These are phyloP conservation scores for Erysimum cheiri DNA, from an alignment of 441 rosid genomes.

Conservation along the genomic window DNA sequence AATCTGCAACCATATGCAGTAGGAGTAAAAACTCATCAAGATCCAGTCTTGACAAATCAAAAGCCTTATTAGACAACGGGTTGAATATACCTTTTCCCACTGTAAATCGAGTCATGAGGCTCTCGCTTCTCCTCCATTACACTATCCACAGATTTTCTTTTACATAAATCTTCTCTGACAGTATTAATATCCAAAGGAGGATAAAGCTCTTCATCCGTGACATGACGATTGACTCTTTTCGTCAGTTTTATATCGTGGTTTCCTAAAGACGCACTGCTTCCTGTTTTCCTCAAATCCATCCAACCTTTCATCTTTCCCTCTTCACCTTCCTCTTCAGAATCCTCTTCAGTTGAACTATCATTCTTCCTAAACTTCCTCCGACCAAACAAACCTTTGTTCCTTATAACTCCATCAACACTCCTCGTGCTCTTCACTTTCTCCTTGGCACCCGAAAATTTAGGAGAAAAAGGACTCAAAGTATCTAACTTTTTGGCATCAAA, in stretches of 20 bases:
- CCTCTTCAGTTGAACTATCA: constrained; percentile 77
- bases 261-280: constrained; percentile 78
- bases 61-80: constrained; percentile 1
- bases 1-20: constrained; percentile 53
- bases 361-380: constrained; percentile 59
- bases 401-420: constrained; percentile 39
- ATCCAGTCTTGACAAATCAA: constrained; percentile 15
- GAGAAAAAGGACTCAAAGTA: constrained; percentile 39
- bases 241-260: constrained; percentile 71
- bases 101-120: constrained; percentile 60
- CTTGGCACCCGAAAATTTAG: constrained; percentile 28
- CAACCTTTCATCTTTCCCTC: constrained; percentile 49
- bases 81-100: constrained; percentile 61
- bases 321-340: constrained; percentile 52
- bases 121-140: constrained; percentile 46
- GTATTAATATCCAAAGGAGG: constrained; percentile 61
- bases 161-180: constrained; percentile 65
- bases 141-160: constrained; percentile 51
- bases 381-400: constrained; percentile 42
- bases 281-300: constrained; percentile 54
- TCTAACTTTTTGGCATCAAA: constrained; percentile 45
- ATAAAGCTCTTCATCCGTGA: constrained; percentile 57
- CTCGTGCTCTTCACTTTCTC: constrained; percentile 43
- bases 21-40: not conserved
- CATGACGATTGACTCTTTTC: constrained; percentile 68